A percentile compares a stretch with the other conserved stretches of the same genome.
These are phyloP conservation scores for Xylaria sp. DNA, from an alignment of 2,329 filamentous ascomycete species.

Conservation along the genomic window DNA sequence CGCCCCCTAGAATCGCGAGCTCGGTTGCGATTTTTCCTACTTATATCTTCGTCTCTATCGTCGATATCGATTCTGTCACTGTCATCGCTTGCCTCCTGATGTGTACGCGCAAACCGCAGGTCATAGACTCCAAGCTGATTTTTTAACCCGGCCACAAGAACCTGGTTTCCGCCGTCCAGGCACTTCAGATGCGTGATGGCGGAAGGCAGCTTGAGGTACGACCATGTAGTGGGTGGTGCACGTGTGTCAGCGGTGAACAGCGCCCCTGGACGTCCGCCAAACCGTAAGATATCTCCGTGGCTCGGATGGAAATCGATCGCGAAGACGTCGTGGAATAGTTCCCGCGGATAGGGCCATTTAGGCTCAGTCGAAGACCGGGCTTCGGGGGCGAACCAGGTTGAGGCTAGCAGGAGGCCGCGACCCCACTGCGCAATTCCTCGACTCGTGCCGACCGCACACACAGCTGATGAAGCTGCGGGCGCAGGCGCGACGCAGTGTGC, in stretches of 20 bases:
- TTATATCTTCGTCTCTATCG: constrained; percentile 10
- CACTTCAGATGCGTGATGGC: constrained; percentile 63
- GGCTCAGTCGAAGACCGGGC: constrained; percentile 28
- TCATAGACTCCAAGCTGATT: constrained; percentile 68
- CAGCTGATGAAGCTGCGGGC: constrained; percentile 52
- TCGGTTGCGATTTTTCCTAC: neutral
- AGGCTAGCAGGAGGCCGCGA: constrained; percentile 45
- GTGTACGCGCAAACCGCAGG: constrained; percentile 55
- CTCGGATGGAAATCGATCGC: constrained; percentile 59
- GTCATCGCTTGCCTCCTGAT: neutral
- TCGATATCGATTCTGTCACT: constrained; percentile 1
- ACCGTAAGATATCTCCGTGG: constrained; percentile 60
- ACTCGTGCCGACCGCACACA: constrained; percentile 62
- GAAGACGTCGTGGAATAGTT: constrained; percentile 56
- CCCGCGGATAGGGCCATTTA: neutral
- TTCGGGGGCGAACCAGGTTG: constrained; percentile 51
- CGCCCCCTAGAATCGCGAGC: neutral
- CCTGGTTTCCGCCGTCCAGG: constrained; percentile 58
- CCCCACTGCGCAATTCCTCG: constrained; percentile 58
- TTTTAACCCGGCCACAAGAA: constrained; percentile 64
- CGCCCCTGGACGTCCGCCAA: constrained; percentile 61
- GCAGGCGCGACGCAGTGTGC: constrained; percentile 54
- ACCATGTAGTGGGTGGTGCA: constrained; percentile 36
- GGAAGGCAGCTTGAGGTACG: constrained; percentile 51
- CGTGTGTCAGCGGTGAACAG: constrained; percentile 62